phyloP scores from a whole-genome alignment of 2,329 filamentous ascomycete species.

The Fusarium vanettenii region DNA sequence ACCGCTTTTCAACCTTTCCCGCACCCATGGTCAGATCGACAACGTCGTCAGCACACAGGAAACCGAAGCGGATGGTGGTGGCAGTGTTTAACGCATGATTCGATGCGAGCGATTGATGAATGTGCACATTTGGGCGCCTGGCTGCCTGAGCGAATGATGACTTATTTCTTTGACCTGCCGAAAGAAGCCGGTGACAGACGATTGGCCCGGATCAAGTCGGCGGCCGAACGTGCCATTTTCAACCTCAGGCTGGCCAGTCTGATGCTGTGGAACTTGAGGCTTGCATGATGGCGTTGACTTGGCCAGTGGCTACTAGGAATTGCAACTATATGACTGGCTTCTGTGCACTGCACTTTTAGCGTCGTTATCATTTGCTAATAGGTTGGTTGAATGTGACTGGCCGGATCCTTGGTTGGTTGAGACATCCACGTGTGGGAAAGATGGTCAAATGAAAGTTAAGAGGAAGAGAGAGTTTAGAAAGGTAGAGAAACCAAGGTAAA shows the following conservation, averaged over 20 bases:
- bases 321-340: neutral
- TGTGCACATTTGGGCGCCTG: neutral
- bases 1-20: neutral
- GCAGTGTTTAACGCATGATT: neutral
- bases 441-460: too few relatives aligned
- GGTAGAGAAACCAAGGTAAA: neutral
- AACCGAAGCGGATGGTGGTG: neutral
- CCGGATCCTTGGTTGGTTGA: neutral
- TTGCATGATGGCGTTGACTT: neutral
- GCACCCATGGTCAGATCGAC: neutral
- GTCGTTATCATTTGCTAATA: neutral
- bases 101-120: neutral
- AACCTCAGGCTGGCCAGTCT: neutral
- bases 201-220: neutral
- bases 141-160: neutral
- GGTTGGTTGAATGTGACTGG: neutral
- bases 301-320: neutral
- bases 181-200: neutral
- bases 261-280: neutral
- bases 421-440: too few relatives aligned
- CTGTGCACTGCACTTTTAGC: neutral
- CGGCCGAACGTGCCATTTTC: neutral
- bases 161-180: neutral
- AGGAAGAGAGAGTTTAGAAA: neutral
- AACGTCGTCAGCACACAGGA: rapidly evolving